phyloP scores from a whole-genome alignment of 768 basidiomycete genomes.

The Collybia sordida region DNA sequence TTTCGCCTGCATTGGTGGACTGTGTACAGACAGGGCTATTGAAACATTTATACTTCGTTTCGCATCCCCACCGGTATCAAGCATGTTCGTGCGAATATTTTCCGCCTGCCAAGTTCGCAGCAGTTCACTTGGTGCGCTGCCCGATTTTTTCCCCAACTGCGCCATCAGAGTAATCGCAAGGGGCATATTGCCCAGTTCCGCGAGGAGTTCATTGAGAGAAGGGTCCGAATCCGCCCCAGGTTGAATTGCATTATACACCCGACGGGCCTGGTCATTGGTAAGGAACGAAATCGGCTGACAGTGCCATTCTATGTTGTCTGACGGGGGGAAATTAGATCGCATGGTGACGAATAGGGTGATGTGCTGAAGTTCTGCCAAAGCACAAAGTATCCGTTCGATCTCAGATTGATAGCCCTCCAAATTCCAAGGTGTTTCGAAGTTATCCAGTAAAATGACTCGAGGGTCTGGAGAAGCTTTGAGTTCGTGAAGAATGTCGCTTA shows the following conservation, averaged over 20 bases:
- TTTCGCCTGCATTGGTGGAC: slow-evolving; percentile 1
- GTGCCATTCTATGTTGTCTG: slow-evolving; percentile 23
- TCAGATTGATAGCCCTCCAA: slow-evolving; percentile 17
- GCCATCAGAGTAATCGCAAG: slow-evolving; percentile 35
- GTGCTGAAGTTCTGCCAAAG: slow-evolving; percentile 4
- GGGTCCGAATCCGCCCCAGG: slow-evolving; percentile 15
- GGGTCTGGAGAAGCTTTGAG: slow-evolving; percentile 18
- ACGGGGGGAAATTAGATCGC: slow-evolving; percentile 25
- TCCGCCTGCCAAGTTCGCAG: slow-evolving; percentile 3
- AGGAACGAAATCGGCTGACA: slow-evolving; percentile 12
- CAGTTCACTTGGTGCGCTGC: background rate
- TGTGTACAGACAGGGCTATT: slow-evolving; percentile 8
- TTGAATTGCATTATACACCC: slow-evolving; percentile 22
- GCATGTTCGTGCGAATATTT: slow-evolving; percentile 1
- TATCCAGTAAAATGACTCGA: slow-evolving; percentile 33
- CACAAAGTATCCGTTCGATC: slow-evolving; percentile 18
- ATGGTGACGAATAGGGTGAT: slow-evolving; percentile 32
- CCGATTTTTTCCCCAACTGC: slow-evolving; percentile 6
- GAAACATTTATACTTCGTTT: slow-evolving; percentile 7
- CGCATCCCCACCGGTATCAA: slow-evolving; percentile 5
- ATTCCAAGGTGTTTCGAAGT: slow-evolving; percentile 41
- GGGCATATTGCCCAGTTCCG: slow-evolving; percentile 26
- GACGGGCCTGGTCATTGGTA: slow-evolving; percentile 13
- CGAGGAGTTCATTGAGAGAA: slow-evolving; percentile 20
- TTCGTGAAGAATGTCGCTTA: slow-evolving; percentile 18